Conservation (phyloP, 2,329 filamentous ascomycete species). For the Kalmusia sp. region DNA sequence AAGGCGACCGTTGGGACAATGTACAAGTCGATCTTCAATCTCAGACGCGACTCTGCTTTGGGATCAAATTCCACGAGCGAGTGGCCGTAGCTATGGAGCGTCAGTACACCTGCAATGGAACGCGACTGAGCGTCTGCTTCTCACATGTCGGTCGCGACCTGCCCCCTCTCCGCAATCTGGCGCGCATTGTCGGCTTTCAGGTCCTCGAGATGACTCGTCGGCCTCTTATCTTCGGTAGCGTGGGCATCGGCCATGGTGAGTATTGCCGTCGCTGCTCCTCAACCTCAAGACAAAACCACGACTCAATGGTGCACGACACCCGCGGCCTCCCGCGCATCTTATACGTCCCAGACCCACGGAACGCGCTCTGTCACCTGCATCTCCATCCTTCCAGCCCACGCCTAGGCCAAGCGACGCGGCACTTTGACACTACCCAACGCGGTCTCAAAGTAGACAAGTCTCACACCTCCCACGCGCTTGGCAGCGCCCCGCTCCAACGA, state of each 20-base stretch:
- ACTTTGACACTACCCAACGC: not conserved
- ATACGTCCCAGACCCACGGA: not conserved
- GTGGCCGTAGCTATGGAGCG: constrained; percentile 36
- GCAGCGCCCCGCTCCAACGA: constrained; percentile 3
- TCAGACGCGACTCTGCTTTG: constrained; percentile 63
- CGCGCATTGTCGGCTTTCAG: constrained; percentile 33
- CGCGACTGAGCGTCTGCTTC: not conserved
- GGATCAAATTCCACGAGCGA: constrained; percentile 57
- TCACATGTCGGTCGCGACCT: constrained; percentile 41
- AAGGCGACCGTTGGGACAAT: constrained; percentile 71
- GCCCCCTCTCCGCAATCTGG: constrained; percentile 34
- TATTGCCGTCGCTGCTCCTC: not conserved
- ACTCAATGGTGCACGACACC: not conserved
- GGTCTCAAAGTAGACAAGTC: not conserved
- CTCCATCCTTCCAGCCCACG: not conserved
- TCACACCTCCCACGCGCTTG: not conserved
- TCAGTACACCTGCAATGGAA: constrained; percentile 10
- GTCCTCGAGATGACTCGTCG: constrained; percentile 34
- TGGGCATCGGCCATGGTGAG: constrained; percentile 7
- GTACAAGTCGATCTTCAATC: constrained; percentile 70
- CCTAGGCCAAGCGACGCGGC: not conserved
- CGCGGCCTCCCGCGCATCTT: not conserved
- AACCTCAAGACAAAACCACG: not conserved
- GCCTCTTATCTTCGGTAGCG: constrained; percentile 21
- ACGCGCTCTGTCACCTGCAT: not conserved